Conservation (phyloP, 2,329 filamentous ascomycete species). For the Exophiala aquamarina region DNA sequence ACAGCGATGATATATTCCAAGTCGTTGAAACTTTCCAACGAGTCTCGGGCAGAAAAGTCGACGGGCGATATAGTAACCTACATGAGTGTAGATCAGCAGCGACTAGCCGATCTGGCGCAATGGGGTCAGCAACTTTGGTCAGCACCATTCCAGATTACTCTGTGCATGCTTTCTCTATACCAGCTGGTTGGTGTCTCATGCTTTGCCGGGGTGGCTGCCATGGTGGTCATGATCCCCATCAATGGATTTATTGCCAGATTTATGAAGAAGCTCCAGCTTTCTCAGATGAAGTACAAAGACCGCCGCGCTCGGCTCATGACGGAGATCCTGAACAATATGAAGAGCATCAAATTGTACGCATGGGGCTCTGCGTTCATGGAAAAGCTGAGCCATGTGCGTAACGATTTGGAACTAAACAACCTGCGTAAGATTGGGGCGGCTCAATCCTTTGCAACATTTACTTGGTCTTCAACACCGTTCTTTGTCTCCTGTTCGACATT, state of each 20-base stretch:
- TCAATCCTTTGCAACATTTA: conserved; percentile 93
- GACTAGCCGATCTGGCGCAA: conserved; percentile 90
- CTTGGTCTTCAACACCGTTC: conserved; percentile 96
- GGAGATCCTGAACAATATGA: conserved; percentile 99
- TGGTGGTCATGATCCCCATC: conserved; percentile 96
- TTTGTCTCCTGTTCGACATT: conserved; percentile 97
- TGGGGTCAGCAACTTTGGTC: conserved; percentile 96
- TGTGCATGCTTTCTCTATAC: conserved; percentile 96
- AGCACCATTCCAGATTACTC: conserved; percentile 89
- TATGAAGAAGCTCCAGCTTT: conserved; percentile 93
- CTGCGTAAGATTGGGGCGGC: conserved; percentile 93
- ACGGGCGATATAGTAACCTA: conserved; percentile 99
- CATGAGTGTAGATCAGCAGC: conserved; percentile 97
- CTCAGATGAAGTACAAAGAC: conserved; percentile 99
- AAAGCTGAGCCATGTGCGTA: conserved; percentile 92
- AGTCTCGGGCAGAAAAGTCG: conserved; percentile 82
- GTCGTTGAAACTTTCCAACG: conserved; percentile 84
- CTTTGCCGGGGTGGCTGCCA: conserved; percentile 90
- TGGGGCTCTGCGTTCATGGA: conserved; percentile 98
- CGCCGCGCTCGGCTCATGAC: conserved; percentile 89
- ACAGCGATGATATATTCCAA: conserved; percentile 92
- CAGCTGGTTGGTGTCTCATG: conserved; percentile 93
- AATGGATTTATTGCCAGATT: conserved; percentile 88
- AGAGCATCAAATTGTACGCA: conserved; percentile 97
- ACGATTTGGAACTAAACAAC: conserved; percentile 93